These are phyloP conservation scores for Vicia faba DNA, from an alignment of 306 rosid genomes.

Conservation along the genomic window DNA sequence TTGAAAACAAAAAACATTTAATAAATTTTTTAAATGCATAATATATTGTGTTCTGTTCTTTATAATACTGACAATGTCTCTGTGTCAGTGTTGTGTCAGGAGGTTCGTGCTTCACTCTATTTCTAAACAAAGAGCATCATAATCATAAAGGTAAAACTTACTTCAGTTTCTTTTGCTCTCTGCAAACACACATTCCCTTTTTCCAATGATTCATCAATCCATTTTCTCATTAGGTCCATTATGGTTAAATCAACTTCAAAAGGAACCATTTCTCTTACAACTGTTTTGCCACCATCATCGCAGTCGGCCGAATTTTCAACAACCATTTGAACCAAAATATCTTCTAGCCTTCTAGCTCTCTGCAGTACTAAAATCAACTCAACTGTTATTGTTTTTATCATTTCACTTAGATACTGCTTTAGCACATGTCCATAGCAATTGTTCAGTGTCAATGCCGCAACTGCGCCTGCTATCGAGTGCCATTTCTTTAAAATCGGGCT, in stretches of 20 bases:
- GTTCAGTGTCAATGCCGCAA: constrained; percentile 75
- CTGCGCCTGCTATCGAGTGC: constrained; percentile 67
- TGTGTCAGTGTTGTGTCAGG: too few species aligned
- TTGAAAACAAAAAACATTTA: background rate
- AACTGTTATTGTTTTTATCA: constrained; percentile 42
- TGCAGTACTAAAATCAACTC: constrained; percentile 61
- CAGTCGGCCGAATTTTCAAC: constrained; percentile 80
- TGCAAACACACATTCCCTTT: constrained; percentile 49
- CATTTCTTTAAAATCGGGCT: constrained; percentile 80
- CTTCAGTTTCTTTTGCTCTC: constrained; percentile 74
- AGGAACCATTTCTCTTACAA: constrained; percentile 87
- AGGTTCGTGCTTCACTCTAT: background rate
- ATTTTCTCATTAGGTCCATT: constrained; percentile 52
- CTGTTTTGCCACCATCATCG: constrained; percentile 84
- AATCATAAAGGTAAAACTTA: constrained; percentile 41
- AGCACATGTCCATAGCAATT: constrained; percentile 66
- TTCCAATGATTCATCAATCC: constrained; percentile 66
- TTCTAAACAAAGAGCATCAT: constrained; percentile 7
- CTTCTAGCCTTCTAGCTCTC: constrained; percentile 72
- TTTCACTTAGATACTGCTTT: constrained; percentile 61
- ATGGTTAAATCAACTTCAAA: constrained; percentile 75
- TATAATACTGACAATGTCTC: background rate
- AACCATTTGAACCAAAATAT: constrained; percentile 75
- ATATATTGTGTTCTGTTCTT: background rate
- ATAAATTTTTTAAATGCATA: background rate